Evolutionary conservation across 495 filamentous ascomycete species (phyloP).

Genomic region (Talaromyces adpressus): DNA sequence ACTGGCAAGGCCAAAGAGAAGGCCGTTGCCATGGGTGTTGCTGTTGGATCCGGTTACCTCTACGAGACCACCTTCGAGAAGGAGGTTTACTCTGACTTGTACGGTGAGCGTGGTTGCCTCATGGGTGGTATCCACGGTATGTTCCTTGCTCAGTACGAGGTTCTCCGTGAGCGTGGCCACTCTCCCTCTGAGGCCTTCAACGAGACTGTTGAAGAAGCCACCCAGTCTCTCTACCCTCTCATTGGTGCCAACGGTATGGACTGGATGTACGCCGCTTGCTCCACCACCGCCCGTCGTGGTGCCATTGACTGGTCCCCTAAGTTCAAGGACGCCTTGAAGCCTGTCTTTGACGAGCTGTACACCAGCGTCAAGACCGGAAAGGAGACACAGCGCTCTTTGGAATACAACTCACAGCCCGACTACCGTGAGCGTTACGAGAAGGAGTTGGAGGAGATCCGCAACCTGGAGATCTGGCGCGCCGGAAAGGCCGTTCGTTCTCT

Average conservation of each 20-base stretch:
- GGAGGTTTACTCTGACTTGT: slow-evolving; percentile 98
- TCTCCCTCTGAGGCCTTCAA: slow-evolving; percentile 98
- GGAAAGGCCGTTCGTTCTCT: slow-evolving; percentile 93
- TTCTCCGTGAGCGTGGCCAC: slow-evolving; percentile 97
- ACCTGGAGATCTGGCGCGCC: slow-evolving; percentile 97
- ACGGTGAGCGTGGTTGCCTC: slow-evolving; percentile 98
- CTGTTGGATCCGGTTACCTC: slow-evolving; percentile 92
- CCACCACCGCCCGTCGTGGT: slow-evolving; percentile 94
- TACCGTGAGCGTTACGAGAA: slow-evolving; percentile 94
- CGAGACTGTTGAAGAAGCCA: slow-evolving; percentile 99
- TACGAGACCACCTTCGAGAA: slow-evolving; percentile 99
- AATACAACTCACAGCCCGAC: slow-evolving; percentile 90
- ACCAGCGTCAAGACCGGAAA: slow-evolving; percentile 78
- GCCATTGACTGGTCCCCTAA: slow-evolving; percentile 95
- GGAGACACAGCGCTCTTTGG: slow-evolving; percentile 89
- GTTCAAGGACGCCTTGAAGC: slow-evolving; percentile 96
- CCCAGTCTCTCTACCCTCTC: slow-evolving; percentile 93
- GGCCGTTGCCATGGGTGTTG: slow-evolving; percentile 93
- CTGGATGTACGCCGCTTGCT: slow-evolving; percentile 99
- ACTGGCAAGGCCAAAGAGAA: slow-evolving; percentile 98
- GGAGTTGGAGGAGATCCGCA: slow-evolving; percentile 93
- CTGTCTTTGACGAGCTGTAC: slow-evolving; percentile 95
- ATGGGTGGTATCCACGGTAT: slow-evolving; percentile 99
- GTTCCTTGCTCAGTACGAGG: slow-evolving; percentile 99
- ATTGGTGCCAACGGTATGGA: slow-evolving; percentile 98